Evolutionary conservation across 148 eudicot genomes (phyloP).

Genomic region (Rhododendron griersonianum): DNA sequence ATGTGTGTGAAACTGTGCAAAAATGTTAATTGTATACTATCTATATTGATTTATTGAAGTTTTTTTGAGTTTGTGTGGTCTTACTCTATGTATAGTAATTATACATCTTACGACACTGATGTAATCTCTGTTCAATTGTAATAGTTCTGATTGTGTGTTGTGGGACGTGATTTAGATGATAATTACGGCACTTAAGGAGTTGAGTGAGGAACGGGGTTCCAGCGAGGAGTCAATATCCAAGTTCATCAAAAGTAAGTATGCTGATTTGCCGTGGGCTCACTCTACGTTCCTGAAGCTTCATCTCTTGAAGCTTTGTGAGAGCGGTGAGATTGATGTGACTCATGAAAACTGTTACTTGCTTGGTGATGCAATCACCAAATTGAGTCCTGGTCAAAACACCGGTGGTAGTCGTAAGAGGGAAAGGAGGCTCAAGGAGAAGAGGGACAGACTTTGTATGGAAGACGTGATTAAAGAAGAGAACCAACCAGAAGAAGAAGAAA

Average conservation of each 20-base stretch:
- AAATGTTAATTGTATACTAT: background rate
- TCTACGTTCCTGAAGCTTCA: slow-evolving; percentile 36
- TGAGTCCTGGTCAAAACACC: background rate
- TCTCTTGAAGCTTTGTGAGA: slow-evolving; percentile 42
- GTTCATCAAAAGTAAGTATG: slow-evolving; percentile 28
- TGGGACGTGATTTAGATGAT: slow-evolving; percentile 53
- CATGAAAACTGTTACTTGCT: slow-evolving; percentile 16
- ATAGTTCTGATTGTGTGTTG: slow-evolving; percentile 1
- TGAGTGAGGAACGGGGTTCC: slow-evolving; percentile 50
- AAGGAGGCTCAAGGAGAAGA: background rate
- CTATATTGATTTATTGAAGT: background rate
- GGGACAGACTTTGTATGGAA: slow-evolving; percentile 8
- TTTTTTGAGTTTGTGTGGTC: background rate
- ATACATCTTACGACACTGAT: background rate
- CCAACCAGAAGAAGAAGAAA: background rate
- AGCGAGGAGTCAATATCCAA: slow-evolving; percentile 45
- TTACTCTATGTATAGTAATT: background rate
- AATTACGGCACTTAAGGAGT: slow-evolving; percentile 33
- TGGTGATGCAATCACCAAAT: slow-evolving; percentile 3
- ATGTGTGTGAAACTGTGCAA: background rate
- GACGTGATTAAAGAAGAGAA: background rate
- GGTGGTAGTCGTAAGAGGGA: background rate
- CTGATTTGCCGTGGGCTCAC: slow-evolving; percentile 68
- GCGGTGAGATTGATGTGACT: slow-evolving; percentile 31
- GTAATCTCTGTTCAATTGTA: background rate